Evolutionary conservation across 192 early-diverging fungal genomes (phyloP), one percentile per base, ranked within the genome.

Genomic region (Entomortierella lignicola): DNA sequence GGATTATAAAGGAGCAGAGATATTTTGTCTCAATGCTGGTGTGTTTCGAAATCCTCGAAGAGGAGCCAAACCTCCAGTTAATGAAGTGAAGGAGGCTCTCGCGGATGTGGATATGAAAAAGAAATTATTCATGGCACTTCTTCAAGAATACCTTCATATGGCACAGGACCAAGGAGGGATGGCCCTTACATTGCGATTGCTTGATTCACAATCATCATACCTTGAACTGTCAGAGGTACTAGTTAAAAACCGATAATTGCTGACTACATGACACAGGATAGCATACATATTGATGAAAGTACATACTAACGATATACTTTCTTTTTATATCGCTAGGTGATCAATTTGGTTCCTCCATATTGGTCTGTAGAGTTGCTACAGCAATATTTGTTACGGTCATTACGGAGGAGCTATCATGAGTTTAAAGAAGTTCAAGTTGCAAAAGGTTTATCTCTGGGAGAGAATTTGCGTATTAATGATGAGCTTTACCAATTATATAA

Each of bases 1-100:
- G n/a, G 88, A 89, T 57, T 87, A 83, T 79, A 62, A 81, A 32
- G 88, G 84, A 32, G 86, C 81, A 18, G 88, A 89, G 54, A 72
- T 79, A 27, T 85, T 84, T 55, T 89, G 88, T 59, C 69, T 86
- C 12, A 83, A 83, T 21, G 74, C 69, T 55, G 88, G 88, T 50
- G 80, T 30, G 72, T 81, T 66, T 69, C 70, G 50, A 63, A 84
- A 4, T 31, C 63, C 41, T 31, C 57, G 18, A 48, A 58, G 29
- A 63, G 60, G 17, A 44, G 54, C 44, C n/a, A 82, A 52, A 21
- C 21, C 21, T 43, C 18, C 17, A 6, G 31, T 17, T 2, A 15
- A 18, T 4, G 71, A 72, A n/a, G 37, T 47, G 62, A 71, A 52
- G 65, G 75, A 55, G 15, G 25, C 48, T 8, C 15, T 44, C n/a